Conservation (phyloP, 164 flowering plant species). For the Vitis rupestris region DNA sequence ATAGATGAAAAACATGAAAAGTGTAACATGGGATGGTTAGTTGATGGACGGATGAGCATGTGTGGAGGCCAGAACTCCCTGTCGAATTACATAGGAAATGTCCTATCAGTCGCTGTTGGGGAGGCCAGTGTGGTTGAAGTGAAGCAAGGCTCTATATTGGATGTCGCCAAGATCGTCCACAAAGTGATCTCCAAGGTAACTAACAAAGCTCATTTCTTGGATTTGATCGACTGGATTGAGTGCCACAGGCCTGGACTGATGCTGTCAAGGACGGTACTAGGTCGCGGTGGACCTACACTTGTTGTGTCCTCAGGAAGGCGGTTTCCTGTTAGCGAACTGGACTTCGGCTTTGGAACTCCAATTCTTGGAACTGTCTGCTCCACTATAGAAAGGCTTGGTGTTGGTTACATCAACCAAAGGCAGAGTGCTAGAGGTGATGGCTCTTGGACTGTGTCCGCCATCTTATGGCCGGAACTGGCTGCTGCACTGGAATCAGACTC, state of each 20-base stretch:
- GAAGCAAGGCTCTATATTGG: conserved; percentile 24
- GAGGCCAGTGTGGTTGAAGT: conserved; percentile 35
- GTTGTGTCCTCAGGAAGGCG: conserved; percentile 48
- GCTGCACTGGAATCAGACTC: conserved; percentile 47
- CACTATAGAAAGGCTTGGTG: conserved; percentile 42
- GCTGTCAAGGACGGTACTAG: conserved; percentile 39
- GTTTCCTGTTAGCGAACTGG: conserved; percentile 47
- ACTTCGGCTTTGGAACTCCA: conserved; percentile 52
- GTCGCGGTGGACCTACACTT: conserved; percentile 39
- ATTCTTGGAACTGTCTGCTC: conserved; percentile 49
- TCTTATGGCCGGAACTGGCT: conserved; percentile 54
- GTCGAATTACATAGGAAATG: conserved; percentile 51
- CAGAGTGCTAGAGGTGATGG: conserved; percentile 45
- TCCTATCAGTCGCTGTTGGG: conserved; percentile 45
- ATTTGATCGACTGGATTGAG: conserved; percentile 56
- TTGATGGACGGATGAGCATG: conserved; percentile 43
- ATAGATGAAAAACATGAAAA: conserved; percentile 17
- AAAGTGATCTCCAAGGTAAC: conserved; percentile 34
- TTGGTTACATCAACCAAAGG: conserved; percentile 50
- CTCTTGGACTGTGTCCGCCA: conserved; percentile 56
- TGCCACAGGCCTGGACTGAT: conserved; percentile 54
- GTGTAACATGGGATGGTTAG: conserved; percentile 61
- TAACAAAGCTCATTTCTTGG: conserved; percentile 42
- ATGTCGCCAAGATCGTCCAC: conserved; percentile 28
- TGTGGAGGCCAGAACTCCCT: conserved; percentile 9